phyloP scores from a whole-genome alignment of 192 early-diverging fungal genomes.

The Coemansia sp. region DNA sequence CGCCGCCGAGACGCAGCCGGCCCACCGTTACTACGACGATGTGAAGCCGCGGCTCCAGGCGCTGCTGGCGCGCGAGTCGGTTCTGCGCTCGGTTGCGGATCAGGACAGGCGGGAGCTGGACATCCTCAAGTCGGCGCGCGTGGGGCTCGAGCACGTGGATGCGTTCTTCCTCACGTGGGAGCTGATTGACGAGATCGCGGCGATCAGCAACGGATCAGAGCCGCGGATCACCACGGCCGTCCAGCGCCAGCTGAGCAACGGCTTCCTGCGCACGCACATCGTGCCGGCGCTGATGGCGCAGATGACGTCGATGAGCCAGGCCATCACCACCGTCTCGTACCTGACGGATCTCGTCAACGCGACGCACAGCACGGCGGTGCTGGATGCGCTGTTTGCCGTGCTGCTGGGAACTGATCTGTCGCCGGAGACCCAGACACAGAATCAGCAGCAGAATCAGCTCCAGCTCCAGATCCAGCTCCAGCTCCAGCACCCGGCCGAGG shows the following conservation, averaged over 20 bases:
- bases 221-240: conserved; percentile 22
- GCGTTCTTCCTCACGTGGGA: conserved; percentile 54
- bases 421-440: conserved; percentile 19
- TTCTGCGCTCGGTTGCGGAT: conserved; percentile 22
- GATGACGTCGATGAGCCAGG: conserved; percentile 33
- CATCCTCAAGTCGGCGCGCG: conserved; percentile 17
- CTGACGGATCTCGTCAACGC: conserved; percentile 35
- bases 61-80: conserved; percentile 15
- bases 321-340: conserved; percentile 40
- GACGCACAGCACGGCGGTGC: conserved; percentile 33
- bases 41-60: conserved; percentile 16
- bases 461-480: too few species aligned
- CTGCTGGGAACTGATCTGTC: conserved; percentile 38
- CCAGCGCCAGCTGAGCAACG: conserved; percentile 39
- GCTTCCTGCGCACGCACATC: conserved; percentile 42
- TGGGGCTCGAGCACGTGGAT: conserved; percentile 37
- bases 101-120: conserved; percentile 32
- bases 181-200: conserved; percentile 44
- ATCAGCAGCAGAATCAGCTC: not conserved
- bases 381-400: conserved; percentile 45
- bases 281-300: conserved; percentile 33
- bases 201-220: conserved; percentile 9
- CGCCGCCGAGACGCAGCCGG: too few species aligned
- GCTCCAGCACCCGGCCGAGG: too few species aligned
- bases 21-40: not conserved